Percentiles rank a stretch among this genome's conserved stretches.
phyloP scores from a whole-genome alignment of 2,329 filamentous ascomycete species.

The Claviceps sorghi region DNA sequence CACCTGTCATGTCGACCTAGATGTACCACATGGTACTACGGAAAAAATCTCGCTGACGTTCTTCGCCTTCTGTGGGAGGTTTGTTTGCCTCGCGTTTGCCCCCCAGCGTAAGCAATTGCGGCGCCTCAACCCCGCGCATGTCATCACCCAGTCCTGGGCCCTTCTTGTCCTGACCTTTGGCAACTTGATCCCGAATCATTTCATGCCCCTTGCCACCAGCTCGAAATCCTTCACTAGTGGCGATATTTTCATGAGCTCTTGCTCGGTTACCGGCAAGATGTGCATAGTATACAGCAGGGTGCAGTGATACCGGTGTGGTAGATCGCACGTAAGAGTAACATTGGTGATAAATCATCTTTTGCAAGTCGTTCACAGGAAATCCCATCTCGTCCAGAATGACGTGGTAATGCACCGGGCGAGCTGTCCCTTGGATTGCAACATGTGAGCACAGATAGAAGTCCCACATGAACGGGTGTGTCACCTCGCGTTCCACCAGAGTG shows the following conservation, averaged over 20 bases:
- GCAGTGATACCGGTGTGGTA: constrained; percentile 79
- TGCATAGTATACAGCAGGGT: constrained; percentile 89
- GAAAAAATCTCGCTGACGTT: constrained; percentile 21
- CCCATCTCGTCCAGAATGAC: constrained; percentile 71
- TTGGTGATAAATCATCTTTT: constrained; percentile 86
- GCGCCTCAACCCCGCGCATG: constrained; percentile 14
- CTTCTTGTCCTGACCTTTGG: constrained; percentile 19
- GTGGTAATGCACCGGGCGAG: constrained; percentile 83
- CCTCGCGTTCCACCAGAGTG: constrained; percentile 72
- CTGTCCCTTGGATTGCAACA: constrained; percentile 79
- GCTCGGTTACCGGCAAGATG: constrained; percentile 77
- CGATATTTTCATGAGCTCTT: constrained; percentile 51
- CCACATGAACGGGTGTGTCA: constrained; percentile 82
- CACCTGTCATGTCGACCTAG: constrained; percentile 6
- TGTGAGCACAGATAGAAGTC: constrained; percentile 62
- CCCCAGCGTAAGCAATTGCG: constrained; percentile 18
- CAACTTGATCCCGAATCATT: constrained; percentile 22
- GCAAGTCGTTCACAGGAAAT: constrained; percentile 52
- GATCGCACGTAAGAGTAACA: constrained; percentile 88
- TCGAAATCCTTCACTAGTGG: constrained; percentile 29
- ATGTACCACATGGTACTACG: constrained; percentile 31
- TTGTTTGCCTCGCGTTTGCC: constrained; percentile 10
- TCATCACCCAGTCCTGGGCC: constrained; percentile 7
- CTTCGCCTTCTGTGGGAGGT: constrained; percentile 14
- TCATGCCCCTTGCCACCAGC: constrained; percentile 30